These are phyloP conservation scores for Colletotrichum tamarilloi DNA, from an alignment of 2,329 filamentous ascomycete species.

Conservation along the genomic window DNA sequence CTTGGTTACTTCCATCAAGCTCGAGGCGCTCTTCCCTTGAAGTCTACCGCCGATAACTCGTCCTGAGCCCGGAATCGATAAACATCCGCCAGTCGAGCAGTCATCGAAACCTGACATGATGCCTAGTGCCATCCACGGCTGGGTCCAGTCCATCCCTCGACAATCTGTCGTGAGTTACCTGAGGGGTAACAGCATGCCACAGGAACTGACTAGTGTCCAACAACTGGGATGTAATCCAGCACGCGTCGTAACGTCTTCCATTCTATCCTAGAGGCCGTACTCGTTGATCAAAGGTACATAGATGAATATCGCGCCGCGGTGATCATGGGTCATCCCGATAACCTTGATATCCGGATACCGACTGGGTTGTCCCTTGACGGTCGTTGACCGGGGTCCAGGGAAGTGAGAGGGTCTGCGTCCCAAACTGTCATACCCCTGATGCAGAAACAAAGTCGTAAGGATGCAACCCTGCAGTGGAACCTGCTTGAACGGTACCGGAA, in stretches of 20 bases:
- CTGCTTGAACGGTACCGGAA: slow-evolving; percentile 27
- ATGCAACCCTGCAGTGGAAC: slow-evolving; percentile 27
- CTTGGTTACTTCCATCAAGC: background rate
- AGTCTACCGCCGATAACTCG: slow-evolving; percentile 1
- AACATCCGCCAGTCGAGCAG: slow-evolving; percentile 1
- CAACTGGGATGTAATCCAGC: slow-evolving; percentile 7
- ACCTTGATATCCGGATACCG: slow-evolving; percentile 26
- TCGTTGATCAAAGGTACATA: slow-evolving; percentile 16
- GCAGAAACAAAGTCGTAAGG: slow-evolving; percentile 20
- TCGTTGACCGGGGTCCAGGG: slow-evolving; percentile 10
- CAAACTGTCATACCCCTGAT: slow-evolving; percentile 12
- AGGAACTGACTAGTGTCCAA: slow-evolving; percentile 25
- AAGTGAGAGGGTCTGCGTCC: slow-evolving; percentile 20
- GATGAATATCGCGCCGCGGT: background rate
- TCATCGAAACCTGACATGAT: background rate
- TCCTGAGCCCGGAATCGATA: background rate
- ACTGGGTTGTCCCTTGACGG: slow-evolving; percentile 17
- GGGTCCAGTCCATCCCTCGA: slow-evolving; percentile 4
- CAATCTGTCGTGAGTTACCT: slow-evolving; percentile 5
- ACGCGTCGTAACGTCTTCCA: background rate
- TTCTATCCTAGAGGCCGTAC: slow-evolving; percentile 1
- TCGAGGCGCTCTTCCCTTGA: background rate
- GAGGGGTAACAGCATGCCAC: background rate
- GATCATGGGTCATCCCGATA: slow-evolving; percentile 30
- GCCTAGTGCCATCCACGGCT: background rate